These are phyloP conservation scores for Trypanosoma mega DNA, from an alignment of 208 protist species.

Conservation along the genomic window DNA sequence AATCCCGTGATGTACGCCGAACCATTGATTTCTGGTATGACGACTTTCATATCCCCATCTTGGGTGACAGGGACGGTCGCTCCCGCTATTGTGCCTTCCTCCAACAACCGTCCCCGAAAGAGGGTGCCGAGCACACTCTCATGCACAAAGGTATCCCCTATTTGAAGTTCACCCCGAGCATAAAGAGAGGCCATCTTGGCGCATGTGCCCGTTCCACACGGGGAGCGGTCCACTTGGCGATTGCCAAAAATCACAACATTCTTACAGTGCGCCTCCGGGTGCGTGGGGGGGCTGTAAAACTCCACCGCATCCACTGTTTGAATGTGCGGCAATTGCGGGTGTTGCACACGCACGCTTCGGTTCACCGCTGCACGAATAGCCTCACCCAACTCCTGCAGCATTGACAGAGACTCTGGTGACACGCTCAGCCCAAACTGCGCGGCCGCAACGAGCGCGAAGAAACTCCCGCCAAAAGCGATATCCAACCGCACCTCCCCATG, in stretches of 20 bases:
- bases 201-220: slow-evolving; percentile 16
- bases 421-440: slow-evolving; percentile 6
- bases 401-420: background rate
- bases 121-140: slow-evolving; percentile 14
- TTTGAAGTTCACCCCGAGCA: slow-evolving; percentile 7
- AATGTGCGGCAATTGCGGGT: slow-evolving; percentile 16
- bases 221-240: slow-evolving; percentile 14
- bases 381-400: slow-evolving; percentile 5
- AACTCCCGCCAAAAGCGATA: slow-evolving; percentile 16
- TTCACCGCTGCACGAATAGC: slow-evolving; percentile 3
- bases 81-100: background rate
- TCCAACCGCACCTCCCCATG: slow-evolving; percentile 14
- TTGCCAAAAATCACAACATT: slow-evolving; percentile 23
- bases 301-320: slow-evolving; percentile 10
- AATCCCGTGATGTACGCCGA: slow-evolving; percentile 13
- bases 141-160: slow-evolving; percentile 16
- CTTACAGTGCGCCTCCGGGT: slow-evolving; percentile 1
- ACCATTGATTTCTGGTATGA: slow-evolving; percentile 10
- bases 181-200: slow-evolving; percentile 15
- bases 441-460: slow-evolving; percentile 12
- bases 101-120: slow-evolving; percentile 9
- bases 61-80: slow-evolving; percentile 1
- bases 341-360: slow-evolving; percentile 4
- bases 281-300: slow-evolving; percentile 9
- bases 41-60: background rate